These are phyloP conservation scores for Coemansia sp. DNA, from an alignment of 192 early-diverging fungal species.

Conservation along the genomic window DNA sequence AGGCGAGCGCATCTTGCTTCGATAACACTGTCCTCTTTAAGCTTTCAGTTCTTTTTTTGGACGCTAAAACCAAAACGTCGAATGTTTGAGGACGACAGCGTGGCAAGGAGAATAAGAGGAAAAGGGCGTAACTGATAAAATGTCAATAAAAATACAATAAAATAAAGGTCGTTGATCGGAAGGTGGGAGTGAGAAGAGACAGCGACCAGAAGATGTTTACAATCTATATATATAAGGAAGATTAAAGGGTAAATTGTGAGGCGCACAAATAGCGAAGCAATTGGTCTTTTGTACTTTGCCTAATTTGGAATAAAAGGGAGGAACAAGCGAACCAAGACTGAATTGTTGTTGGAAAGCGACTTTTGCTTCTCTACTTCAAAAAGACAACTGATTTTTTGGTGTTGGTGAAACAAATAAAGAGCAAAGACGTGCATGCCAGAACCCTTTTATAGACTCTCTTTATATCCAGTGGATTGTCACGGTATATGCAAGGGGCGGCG, in stretches of 20 bases:
- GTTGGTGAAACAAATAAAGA: neutral
- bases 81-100: neutral
- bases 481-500: neutral
- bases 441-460: neutral
- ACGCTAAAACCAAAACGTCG: neutral
- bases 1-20: slow-evolving; percentile 1
- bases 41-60: no score
- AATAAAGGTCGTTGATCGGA: neutral
- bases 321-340: neutral
- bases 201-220: neutral
- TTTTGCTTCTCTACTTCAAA: neutral
- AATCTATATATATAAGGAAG: slow-evolving; percentile 8
- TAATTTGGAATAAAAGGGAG: slow-evolving; percentile 6
- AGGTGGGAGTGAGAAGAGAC: neutral
- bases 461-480: neutral
- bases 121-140: neutral
- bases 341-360: neutral
- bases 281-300: neutral
- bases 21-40: neutral
- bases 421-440: neutral
- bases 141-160: neutral
- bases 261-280: neutral
- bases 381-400: neutral
- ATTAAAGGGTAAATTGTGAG: slow-evolving; percentile 5
- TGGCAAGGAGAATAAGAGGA: neutral